These are phyloP conservation scores for Phialocephala sp. DNA, from an alignment of 2,329 filamentous ascomycete species.

Conservation along the genomic window DNA sequence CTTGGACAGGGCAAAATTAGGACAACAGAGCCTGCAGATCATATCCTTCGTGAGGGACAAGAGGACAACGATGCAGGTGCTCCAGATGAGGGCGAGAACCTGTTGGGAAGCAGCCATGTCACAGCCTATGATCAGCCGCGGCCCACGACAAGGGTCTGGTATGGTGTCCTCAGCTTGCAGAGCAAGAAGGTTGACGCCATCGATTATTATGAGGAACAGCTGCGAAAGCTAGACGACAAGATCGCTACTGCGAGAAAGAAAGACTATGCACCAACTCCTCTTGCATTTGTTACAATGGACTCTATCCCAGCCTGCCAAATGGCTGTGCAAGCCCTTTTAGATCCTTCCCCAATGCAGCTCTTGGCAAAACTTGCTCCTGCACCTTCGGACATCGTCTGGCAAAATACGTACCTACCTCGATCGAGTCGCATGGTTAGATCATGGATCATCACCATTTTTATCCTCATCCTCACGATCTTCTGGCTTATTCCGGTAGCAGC, in stretches of 20 bases:
- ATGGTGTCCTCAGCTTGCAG: conserved; percentile 75
- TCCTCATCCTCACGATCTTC: conserved; percentile 81
- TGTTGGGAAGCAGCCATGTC: conserved; percentile 56
- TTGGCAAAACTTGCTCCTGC: conserved; percentile 86
- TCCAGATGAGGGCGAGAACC: conserved; percentile 61
- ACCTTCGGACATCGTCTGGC: conserved; percentile 93
- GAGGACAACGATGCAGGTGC: conserved; percentile 48
- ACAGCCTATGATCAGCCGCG: conserved; percentile 53
- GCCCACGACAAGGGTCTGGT: conserved; percentile 77
- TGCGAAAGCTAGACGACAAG: conserved; percentile 77
- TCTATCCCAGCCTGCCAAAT: conserved; percentile 92
- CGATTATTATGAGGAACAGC: conserved; percentile 89
- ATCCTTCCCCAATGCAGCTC: conserved; percentile 85
- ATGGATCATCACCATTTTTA: conserved; percentile 84
- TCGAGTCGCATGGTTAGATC: conserved; percentile 75
- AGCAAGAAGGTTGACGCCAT: conserved; percentile 85
- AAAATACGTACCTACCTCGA: conserved; percentile 85
- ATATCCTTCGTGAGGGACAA: conserved; percentile 36
- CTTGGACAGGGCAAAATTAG: conserved; percentile 61
- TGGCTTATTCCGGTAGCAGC: conserved; percentile 85
- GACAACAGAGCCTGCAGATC: conserved; percentile 50
- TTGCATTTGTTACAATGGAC: conserved; percentile 98
- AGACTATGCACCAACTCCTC: conserved; percentile 76
- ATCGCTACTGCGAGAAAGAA: conserved; percentile 74
- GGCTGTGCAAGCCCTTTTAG: conserved; percentile 92